These are phyloP conservation scores for Lasiodiplodia theobromae DNA, from an alignment of 2,329 filamentous ascomycete genomes.

Conservation along the genomic window DNA sequence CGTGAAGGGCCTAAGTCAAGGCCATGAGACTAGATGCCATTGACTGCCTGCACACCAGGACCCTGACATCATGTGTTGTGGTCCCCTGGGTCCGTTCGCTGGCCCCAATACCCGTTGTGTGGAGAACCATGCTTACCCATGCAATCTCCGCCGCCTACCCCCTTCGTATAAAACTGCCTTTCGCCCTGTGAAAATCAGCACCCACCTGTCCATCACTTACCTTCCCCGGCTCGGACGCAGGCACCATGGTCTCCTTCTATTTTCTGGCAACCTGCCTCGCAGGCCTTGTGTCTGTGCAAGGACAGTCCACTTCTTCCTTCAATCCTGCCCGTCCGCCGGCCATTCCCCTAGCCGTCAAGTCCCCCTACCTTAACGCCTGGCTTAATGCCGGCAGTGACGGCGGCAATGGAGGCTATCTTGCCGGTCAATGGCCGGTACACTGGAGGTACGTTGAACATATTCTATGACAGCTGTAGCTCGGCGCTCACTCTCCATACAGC, in stretches of 20 bases:
- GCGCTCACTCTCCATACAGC: slow-evolving; percentile 38
- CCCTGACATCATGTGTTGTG: slow-evolving; percentile 31
- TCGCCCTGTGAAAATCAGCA: slow-evolving; percentile 10
- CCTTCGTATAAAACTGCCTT: slow-evolving; percentile 23
- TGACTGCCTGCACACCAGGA: slow-evolving; percentile 21
- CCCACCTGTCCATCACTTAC: slow-evolving; percentile 22
- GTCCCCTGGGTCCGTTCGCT: slow-evolving; percentile 25
- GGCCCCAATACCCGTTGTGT: slow-evolving; percentile 25
- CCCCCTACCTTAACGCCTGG: slow-evolving; percentile 78
- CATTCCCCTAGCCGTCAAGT: slow-evolving; percentile 75
- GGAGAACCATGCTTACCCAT: slow-evolving; percentile 24
- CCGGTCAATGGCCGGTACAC: slow-evolving; percentile 73
- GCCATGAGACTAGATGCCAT: slow-evolving; percentile 29
- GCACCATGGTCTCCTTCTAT: slow-evolving; percentile 26
- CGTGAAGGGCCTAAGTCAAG: slow-evolving; percentile 22
- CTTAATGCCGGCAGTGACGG: slow-evolving; percentile 62
- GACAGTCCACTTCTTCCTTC: slow-evolving; percentile 66
- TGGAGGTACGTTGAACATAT: slow-evolving; percentile 60
- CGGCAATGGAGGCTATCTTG: slow-evolving; percentile 70
- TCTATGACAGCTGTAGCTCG: neutral
- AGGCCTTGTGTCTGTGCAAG: slow-evolving; percentile 19
- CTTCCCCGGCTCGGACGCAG: slow-evolving; percentile 22
- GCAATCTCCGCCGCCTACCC: slow-evolving; percentile 20
- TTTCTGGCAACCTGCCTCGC: slow-evolving; percentile 22
- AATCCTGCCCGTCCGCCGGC: slow-evolving; percentile 70